Evolutionary conservation across 176 grass and related monocot genomes (phyloP).

Genomic region (Typha latifolia): DNA sequence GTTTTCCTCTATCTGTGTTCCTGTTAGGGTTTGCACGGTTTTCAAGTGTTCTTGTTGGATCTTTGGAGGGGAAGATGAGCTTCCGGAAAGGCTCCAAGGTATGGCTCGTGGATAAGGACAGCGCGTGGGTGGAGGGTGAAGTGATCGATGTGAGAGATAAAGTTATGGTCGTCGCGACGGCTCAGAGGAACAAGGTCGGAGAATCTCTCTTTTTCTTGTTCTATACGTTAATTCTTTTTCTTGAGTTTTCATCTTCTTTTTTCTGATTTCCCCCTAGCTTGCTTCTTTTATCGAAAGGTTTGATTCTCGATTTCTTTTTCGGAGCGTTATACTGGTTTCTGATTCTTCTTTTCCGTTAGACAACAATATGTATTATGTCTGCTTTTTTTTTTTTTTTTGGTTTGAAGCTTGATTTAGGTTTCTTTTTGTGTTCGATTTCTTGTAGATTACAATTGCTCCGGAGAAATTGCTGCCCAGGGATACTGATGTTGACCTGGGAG

Average conservation of each 20-base stretch:
- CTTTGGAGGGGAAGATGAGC: slow-evolving; percentile 42
- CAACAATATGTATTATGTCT: no score
- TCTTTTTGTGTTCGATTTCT: slow-evolving; percentile 5
- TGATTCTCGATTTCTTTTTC: not conserved
- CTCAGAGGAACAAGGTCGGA: slow-evolving; percentile 62
- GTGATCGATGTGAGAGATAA: slow-evolving; percentile 49
- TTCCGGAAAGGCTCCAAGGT: slow-evolving; percentile 89
- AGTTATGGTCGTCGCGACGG: slow-evolving; percentile 42
- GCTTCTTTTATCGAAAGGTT: not conserved
- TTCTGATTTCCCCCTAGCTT: not conserved
- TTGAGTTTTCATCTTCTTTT: slow-evolving; percentile 14
- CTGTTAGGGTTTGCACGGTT: slow-evolving; percentile 6
- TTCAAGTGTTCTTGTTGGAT: slow-evolving; percentile 1
- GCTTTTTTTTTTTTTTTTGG: not conserved
- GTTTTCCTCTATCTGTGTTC: not conserved
- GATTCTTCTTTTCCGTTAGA: not conserved
- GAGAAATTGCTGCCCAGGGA: slow-evolving; percentile 79
- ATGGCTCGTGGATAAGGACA: slow-evolving; percentile 84
- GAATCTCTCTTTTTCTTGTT: slow-evolving; percentile 25
- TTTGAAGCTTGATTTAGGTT: not conserved
- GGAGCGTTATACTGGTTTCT: not conserved
- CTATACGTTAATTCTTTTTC: not conserved
- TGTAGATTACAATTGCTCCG: slow-evolving; percentile 44
- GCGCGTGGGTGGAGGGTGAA: slow-evolving; percentile 86
- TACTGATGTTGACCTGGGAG: slow-evolving; percentile 81